phyloP scores from a whole-genome alignment of 345 rosid genomes.

The Combretum micranthum region DNA sequence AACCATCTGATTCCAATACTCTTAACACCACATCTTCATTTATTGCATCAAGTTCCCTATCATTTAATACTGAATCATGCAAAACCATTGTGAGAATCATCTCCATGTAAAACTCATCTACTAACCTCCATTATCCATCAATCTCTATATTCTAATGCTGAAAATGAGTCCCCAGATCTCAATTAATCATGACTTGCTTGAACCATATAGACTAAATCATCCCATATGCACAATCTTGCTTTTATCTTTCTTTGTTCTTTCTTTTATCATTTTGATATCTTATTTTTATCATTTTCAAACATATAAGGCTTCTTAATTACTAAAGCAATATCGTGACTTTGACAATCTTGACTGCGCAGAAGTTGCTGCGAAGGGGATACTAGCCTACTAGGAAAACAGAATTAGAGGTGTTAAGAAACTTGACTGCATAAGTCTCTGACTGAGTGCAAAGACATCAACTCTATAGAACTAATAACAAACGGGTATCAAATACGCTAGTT shows the following conservation, averaged over 20 bases:
- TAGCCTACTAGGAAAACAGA: slow-evolving; percentile 69
- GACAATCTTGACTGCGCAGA: too few species aligned
- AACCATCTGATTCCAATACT: slow-evolving; percentile 60
- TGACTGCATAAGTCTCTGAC: slow-evolving; percentile 69
- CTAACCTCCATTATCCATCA: slow-evolving; percentile 75
- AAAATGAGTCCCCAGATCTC: slow-evolving; percentile 42
- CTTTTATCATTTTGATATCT: slow-evolving; percentile 32
- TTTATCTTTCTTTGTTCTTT: slow-evolving; percentile 15
- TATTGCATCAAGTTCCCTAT: slow-evolving; percentile 57
- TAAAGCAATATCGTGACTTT: slow-evolving; percentile 28
- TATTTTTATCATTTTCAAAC: slow-evolving; percentile 34
- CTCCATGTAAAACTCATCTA: slow-evolving; percentile 64
- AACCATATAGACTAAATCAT: slow-evolving; percentile 53
- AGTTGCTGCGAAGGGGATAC: slow-evolving; percentile 50
- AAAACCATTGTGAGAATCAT: slow-evolving; percentile 55
- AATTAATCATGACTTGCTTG: slow-evolving; percentile 85
- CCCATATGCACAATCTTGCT: slow-evolving; percentile 49
- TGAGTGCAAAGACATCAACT: slow-evolving; percentile 79
- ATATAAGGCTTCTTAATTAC: slow-evolving; percentile 50
- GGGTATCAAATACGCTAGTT: too few species aligned
- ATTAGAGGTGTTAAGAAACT: slow-evolving; percentile 80
- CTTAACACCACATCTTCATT: slow-evolving; percentile 52
- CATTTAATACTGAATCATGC: slow-evolving; percentile 55
- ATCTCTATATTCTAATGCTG: slow-evolving; percentile 86
- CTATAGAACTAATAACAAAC: too few species aligned